Percentiles rank a stretch among this genome's conserved stretches.
phyloP scores from a whole-genome alignment of 129 eudicot genomes.

The Saussurea involucrata region DNA sequence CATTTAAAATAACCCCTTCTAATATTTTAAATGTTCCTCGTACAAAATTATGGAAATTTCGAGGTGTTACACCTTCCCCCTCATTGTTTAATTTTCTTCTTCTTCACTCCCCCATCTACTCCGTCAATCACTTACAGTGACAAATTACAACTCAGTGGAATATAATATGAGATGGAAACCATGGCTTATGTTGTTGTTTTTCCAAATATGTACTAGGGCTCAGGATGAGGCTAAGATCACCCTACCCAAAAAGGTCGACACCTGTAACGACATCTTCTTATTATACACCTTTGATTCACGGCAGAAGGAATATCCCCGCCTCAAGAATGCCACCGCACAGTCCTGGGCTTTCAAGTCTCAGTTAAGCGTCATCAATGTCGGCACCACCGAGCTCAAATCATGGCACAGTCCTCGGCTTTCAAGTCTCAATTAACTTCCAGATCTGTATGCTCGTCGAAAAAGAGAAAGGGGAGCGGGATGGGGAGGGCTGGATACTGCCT shows the following conservation, averaged over 20 bases:
- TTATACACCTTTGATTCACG: conserved; percentile 50
- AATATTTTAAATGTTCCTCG: too few relatives aligned
- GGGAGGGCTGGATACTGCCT: too few relatives aligned
- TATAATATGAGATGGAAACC: conserved; percentile 46
- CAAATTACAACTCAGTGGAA: conserved; percentile 11
- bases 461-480: too few relatives aligned
- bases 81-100: background rate
- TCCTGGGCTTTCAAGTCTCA: conserved; percentile 66
- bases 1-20: too few relatives aligned
- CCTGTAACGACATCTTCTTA: conserved; percentile 64
- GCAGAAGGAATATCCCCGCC: conserved; percentile 56
- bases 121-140: conserved; percentile 2
- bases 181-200: conserved; percentile 23
- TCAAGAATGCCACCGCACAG: conserved; percentile 75
- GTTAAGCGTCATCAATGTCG: conserved; percentile 52
- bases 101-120: too few relatives aligned
- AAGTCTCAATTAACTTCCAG: too few relatives aligned
- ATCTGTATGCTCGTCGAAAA: too few relatives aligned
- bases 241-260: conserved; percentile 37
- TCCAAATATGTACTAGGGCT: background rate
- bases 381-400: conserved; percentile 51
- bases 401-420: too few relatives aligned
- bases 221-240: conserved; percentile 40
- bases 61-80: too few relatives aligned
- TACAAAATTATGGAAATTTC: too few relatives aligned